Evolutionary conservation across 1,139 yeast genomes (phyloP), one percentile per base, ranked within the genome.

Genomic region (Diutina sp.): DNA sequence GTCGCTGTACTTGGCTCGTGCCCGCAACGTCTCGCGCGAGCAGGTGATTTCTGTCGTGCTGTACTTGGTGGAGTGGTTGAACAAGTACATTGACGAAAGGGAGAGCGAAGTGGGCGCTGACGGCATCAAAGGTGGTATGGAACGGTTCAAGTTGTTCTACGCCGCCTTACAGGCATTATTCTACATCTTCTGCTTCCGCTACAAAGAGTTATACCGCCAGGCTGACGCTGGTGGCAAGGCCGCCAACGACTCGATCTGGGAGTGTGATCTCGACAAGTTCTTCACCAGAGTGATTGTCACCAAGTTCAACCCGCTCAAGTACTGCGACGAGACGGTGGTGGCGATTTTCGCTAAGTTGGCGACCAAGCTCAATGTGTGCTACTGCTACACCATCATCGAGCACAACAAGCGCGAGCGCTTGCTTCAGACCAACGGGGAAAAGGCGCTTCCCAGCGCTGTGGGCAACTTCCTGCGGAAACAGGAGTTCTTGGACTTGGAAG

Each of bases 301-400:
- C 21, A 87, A 87, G 65, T 90, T 93, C 73, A 95, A 93, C 67
- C 99, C 99, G 3, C 78, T 95, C 63, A 88, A 89, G 66, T 93
- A 85, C 72, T 90, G 98, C 69, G 93, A 91, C 66, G 95, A 90
- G 64, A 90, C 95, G 16, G 97, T 95, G 56, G 97, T 91, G 59
- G 79, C 85, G 60, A 93, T 91, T 75, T 93, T 93, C 74, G 98
- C 99, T 14, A 87, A 90, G 63, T 83, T 93, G 56, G 90, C 98
- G 2, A 95, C 95, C 61, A 85, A 85, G 64, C 87, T 90, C 62
- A 90, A 90, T 65, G 88, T 90, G 28, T 95, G 96, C 57, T 93
- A 91, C 69, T 91, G 98, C 69, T 91, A 88, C 69, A 87, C 96
- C 35, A 89, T 91, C 55, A 87, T 93, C 61, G 98, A 93, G 65